Percentiles rank a stretch among this genome's conserved stretches.
These are phyloP conservation scores for Leccinum colubrinum DNA, from an alignment of 1,284 basidiomycete species.

Conservation along the genomic window DNA sequence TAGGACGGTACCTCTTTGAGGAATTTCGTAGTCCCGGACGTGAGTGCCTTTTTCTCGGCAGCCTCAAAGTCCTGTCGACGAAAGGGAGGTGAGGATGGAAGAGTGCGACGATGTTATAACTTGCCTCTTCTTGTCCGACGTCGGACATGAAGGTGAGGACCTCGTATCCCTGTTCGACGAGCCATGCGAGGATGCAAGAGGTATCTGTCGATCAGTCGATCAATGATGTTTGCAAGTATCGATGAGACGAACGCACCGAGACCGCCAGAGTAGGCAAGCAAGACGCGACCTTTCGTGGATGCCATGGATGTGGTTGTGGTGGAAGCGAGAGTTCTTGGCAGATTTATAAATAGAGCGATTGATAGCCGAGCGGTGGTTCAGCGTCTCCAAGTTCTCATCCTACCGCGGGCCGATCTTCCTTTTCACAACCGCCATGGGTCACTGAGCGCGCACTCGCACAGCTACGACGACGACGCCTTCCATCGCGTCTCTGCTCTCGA, in stretches of 20 bases:
- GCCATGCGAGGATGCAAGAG: slow-evolving; percentile 95
- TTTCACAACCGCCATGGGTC: slow-evolving; percentile 46
- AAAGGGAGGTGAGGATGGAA: neutral
- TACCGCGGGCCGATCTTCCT: too few species aligned
- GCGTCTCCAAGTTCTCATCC: too few species aligned
- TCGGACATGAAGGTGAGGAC: slow-evolving; percentile 99
- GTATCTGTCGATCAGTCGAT: slow-evolving; percentile 51
- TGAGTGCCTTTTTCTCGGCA: slow-evolving; percentile 88
- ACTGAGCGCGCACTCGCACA: slow-evolving; percentile 26
- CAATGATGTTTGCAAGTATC: neutral
- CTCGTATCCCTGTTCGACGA: slow-evolving; percentile 97
- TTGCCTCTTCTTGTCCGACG: slow-evolving; percentile 95
- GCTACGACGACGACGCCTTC: slow-evolving; percentile 31
- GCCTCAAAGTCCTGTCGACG: slow-evolving; percentile 84
- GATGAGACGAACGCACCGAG: slow-evolving; percentile 64
- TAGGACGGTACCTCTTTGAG: slow-evolving; percentile 68
- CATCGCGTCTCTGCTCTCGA: slow-evolving; percentile 59
- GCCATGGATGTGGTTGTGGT: slow-evolving; percentile 10
- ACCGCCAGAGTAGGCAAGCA: slow-evolving; percentile 97
- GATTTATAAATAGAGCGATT: too few species aligned
- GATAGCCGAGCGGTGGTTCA: too few species aligned
- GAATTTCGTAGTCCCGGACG: slow-evolving; percentile 94
- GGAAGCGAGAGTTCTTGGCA: neutral
- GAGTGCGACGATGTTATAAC: slow-evolving; percentile 6
- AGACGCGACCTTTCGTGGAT: slow-evolving; percentile 65